A percentile compares a stretch with the other conserved stretches of the same genome.
phyloP scores from a whole-genome alignment of 1,284 basidiomycete genomes.

The Termitomyces sp. region DNA sequence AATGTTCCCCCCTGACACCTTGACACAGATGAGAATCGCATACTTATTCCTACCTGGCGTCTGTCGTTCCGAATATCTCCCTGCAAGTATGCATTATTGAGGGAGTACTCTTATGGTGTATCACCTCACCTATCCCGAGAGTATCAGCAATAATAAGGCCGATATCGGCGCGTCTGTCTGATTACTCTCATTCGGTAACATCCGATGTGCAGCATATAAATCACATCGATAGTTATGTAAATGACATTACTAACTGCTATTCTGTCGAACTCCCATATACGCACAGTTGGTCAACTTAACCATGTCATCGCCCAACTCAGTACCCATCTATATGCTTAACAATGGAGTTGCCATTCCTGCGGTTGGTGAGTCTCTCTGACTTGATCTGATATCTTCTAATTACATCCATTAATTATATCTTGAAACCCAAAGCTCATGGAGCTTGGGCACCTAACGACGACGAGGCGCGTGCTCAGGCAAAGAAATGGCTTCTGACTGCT shows the following conservation, averaged over 20 bases:
- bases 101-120: not conserved
- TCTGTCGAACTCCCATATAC: not conserved
- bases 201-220: not conserved
- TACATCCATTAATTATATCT: not conserved
- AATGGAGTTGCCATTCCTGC: constrained; percentile 25
- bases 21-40: constrained; percentile 25
- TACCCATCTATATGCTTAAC: constrained; percentile 21
- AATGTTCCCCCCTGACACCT: constrained; percentile 32
- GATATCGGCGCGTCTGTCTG: not conserved
- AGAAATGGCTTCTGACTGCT: constrained; percentile 24
- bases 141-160: not conserved
- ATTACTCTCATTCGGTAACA: not conserved
- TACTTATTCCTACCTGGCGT: not conserved
- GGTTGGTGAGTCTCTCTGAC: constrained; percentile 18
- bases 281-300: not conserved
- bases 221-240: not conserved
- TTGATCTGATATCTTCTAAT: not conserved
- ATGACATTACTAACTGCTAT: not conserved
- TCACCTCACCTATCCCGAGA: not conserved
- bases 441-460: constrained; percentile 21
- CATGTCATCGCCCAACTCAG: constrained; percentile 1
- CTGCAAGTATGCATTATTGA: not conserved
- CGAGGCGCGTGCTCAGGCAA: constrained; percentile 20
- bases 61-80: not conserved
- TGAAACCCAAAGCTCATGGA: constrained; percentile 19